Base-by-base conservation (phyloP, 2,329 filamentous ascomycete species). In the Penicillium sp. region DNA sequence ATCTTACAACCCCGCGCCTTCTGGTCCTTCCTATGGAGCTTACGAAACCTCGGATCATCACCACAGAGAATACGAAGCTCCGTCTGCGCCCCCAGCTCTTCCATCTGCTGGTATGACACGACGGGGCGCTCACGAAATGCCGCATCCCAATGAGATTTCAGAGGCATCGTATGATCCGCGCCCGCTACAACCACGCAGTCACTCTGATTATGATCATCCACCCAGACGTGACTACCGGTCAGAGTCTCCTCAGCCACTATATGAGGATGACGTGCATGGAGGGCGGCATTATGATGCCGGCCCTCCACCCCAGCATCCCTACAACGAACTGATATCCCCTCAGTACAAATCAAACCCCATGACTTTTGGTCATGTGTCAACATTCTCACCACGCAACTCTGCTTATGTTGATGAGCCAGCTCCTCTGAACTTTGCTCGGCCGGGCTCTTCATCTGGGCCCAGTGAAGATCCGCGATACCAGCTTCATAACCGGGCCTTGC, bases 21-120 rank as follows among this genome's bases (percentile, higher is more conserved):
- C n/a, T 22, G 9, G 18, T 9, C 5, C 9, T 5, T 22, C 18
- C 18, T 9, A 22, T 15, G 39, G 35, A 50, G 51, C 38, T 13
- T 59, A 64, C 34, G 61, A 64, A 14, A 52, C 51, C n/a, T 47
- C 52, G 1, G 59, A 61, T 39, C 52, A 56, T 34, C 48, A 55
- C 15, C 48, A 53, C n/a, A 46, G 48, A 20, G 55, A 59, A 39
- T 58, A 52, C 51, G 53, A 50, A 13, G 15, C 18, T 6, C 14
- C 32, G 35, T 32, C 30, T 16, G 44, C 50, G 6, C 35, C 46
- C 30, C 50, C 48, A 11, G 33, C 44, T 30, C 47, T 50, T 18
- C 44, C 46, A n/a, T 34, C 50, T 2, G 32, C 44, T 6, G 37
- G 47, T 2, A 35, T 30, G 13, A 38, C 41, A 14, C 48, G 45